Conservation (phyloP, 148 eudicot species). For the Camellia japonica region DNA sequence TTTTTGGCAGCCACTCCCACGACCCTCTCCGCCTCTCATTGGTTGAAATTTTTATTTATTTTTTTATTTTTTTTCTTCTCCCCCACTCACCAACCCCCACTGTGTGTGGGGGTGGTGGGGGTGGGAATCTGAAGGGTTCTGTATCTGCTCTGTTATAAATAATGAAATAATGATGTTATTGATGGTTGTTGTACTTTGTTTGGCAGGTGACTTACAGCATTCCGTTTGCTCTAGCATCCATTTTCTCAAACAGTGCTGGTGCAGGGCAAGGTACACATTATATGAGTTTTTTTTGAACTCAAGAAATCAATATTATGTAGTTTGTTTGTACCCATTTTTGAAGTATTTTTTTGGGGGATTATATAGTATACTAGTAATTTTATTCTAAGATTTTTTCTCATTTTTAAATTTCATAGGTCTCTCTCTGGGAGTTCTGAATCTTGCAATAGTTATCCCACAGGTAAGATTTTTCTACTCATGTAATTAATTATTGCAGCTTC, state of each 20-base stretch:
- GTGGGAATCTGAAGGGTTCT: no score
- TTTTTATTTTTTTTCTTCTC: no score
- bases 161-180: not conserved
- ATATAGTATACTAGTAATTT: not conserved
- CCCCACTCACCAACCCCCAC: no score
- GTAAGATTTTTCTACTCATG: conserved; percentile 22
- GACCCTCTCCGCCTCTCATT: no score
- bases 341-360: not conserved
- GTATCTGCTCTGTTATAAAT: no score
- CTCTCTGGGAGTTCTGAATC: conserved; percentile 67
- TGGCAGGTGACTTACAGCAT: conserved; percentile 58
- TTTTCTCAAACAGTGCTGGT: conserved; percentile 56
- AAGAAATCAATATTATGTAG: no score
- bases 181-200: not conserved
- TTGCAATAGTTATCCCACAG: conserved; percentile 76
- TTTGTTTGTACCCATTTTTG: not conserved
- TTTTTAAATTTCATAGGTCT: conserved; percentile 39
- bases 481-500: not conserved
- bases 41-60: no score
- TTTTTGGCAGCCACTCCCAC: no score
- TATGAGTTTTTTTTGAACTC: no score
- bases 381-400: not conserved
- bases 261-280: conserved; percentile 79
- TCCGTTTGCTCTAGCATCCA: conserved; percentile 83
- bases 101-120: no score